These are phyloP conservation scores for Rhodamnia argentea DNA, from an alignment of 345 rosid genomes.

Conservation along the genomic window DNA sequence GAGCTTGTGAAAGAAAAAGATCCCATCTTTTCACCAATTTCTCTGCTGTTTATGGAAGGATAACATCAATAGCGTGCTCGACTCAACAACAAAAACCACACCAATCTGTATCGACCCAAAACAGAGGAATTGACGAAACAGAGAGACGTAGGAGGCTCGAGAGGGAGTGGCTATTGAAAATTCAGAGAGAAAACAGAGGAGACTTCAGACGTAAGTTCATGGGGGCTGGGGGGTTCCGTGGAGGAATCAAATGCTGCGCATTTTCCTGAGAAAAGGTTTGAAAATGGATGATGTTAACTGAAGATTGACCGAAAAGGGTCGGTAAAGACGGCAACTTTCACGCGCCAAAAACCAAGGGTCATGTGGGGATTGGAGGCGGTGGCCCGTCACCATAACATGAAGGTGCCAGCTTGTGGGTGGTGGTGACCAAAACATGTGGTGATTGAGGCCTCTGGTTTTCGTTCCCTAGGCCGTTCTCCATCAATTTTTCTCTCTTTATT, in stretches of 20 bases:
- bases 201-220: not conserved
- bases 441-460: not conserved
- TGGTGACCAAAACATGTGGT: not conserved
- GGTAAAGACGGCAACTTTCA: not conserved
- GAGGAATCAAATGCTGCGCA: not conserved
- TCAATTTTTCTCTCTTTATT: not conserved
- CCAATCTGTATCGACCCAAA: not conserved
- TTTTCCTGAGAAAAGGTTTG: not conserved
- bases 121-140: not conserved
- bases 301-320: not conserved
- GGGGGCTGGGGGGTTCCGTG: not conserved
- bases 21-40: not conserved
- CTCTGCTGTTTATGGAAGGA: not conserved
- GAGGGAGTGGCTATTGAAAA: not conserved
- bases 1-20: slow-evolving; percentile 4
- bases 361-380: not conserved
- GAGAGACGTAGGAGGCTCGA: not conserved
- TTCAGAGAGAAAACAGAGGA: not conserved
- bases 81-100: no score
- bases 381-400: not conserved
- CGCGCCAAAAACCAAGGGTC: not conserved
- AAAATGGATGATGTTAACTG: not conserved
- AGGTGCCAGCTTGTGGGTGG: not conserved
- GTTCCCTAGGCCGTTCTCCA: not conserved
- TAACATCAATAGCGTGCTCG: not conserved